Base-by-base conservation (phyloP, 495 filamentous ascomycete genomes). In the Chaetomium cochliodes region DNA sequence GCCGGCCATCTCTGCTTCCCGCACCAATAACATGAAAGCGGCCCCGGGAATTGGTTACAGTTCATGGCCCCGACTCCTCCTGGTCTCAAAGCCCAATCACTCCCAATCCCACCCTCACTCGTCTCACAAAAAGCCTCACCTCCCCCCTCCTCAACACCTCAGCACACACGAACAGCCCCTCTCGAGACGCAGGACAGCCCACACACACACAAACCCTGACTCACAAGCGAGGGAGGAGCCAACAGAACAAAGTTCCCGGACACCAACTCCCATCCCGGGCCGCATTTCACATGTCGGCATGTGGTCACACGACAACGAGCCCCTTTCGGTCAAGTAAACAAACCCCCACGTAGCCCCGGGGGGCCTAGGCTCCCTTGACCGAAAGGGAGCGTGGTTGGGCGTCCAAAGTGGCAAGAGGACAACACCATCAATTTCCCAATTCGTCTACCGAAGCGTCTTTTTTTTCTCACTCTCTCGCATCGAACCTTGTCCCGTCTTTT, bases 341-440 rank as follows among this genome's bases (percentile, higher is more conserved):
- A 62, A 42, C 58, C 58, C 58, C 59, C 59, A 62, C 59, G 59
- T 62, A 49, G 42, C 20, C 11, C 20, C 7, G 16, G 15, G 5
- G 12, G 9, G 49, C 1, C 23, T 13, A 52, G 53, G 52, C 52
- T 8, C 49, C 6, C 22, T 66, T 61, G 39, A 70, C 60, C 60
- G 55, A 58, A 8, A 18, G 7, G 15, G 49, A 13, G 53, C 6
- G 26, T 28, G 51, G 33, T 33, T 37, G 18, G 20, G 13, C 41
- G 18, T 44, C 65, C 44, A 64, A 68, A 65, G 50, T 20, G 56
- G 67, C 49, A 62, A 52, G 47, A 62, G 49, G 63, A 53, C 65
- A 58, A 62, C 63, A 58, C 58, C 63, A 68, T 64, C 63, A 66
- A 30, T 68, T 70, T 58, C 69, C 69, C 60, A 25, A 64, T 70